Percentiles rank a stretch among this genome's conserved stretches.
phyloP scores from a whole-genome alignment of 208 protist genomes.

The Trypanosoma vivax region DNA sequence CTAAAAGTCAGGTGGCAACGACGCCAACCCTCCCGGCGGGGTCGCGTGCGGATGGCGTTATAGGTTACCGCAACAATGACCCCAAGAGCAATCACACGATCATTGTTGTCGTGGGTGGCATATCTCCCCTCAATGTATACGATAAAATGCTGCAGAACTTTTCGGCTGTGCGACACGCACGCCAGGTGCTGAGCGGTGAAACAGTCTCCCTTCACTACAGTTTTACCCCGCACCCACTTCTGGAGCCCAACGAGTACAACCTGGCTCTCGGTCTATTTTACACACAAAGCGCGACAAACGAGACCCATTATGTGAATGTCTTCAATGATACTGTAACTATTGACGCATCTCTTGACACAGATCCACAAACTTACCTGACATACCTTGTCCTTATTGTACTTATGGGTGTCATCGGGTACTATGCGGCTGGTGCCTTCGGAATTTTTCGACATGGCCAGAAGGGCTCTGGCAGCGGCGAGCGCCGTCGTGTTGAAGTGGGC shows the following conservation, averaged over 20 bases:
- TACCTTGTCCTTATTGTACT: constrained; percentile 74
- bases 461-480: constrained; percentile 5
- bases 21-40: constrained; percentile 49
- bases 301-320: constrained; percentile 52
- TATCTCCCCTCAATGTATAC: constrained; percentile 39
- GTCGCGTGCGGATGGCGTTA: constrained; percentile 25
- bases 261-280: constrained; percentile 77
- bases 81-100: constrained; percentile 26
- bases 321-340: constrained; percentile 77
- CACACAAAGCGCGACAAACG: constrained; percentile 49
- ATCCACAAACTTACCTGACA: constrained; percentile 76
- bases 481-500: constrained; percentile 14
- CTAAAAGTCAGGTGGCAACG: constrained; percentile 23
- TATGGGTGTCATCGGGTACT: constrained; percentile 43
- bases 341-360: constrained; percentile 55
- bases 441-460: constrained; percentile 21
- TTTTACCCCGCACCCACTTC: constrained; percentile 55
- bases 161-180: constrained; percentile 70
- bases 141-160: constrained; percentile 81
- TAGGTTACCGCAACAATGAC: constrained; percentile 72
- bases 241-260: constrained; percentile 82
- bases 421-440: constrained; percentile 35
- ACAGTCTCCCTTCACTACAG: constrained; percentile 73
- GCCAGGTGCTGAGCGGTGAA: constrained; percentile 47
- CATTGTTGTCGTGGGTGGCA: constrained; percentile 45